Base-by-base conservation (phyloP, 352 stramenopile species). In the Phytophthora melonis region DNA sequence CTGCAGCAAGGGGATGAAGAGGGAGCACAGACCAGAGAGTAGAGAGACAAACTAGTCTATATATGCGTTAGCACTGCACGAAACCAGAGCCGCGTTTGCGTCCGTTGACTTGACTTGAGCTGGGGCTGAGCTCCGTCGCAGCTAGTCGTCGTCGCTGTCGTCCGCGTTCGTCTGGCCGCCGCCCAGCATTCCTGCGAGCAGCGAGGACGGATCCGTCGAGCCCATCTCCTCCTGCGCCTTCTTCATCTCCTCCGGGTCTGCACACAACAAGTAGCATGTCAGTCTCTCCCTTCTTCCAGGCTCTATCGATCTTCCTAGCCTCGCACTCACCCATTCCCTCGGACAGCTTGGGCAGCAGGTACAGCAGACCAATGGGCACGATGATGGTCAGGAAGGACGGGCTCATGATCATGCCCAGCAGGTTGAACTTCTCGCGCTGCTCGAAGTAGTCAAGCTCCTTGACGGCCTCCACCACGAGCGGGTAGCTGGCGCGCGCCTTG, bases 231-330 rank as follows among this genome's bases (percentile, higher is more conserved):
- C 89, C 64, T 96, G 89, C 9, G 87, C 89, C 66, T 94, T 93
- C 79, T 96, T 96, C 78, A 93, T 91, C 58, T 96, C 89, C 49
- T 96, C 89, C 1, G 89, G 89, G 61, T 96, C 89, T 94, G 53
- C 21, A 50, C 36, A 16, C 27, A 74, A 41, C 7, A 63, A 19
- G 32, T 23, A 47, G 52, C 9, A 61, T 16, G 27, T 70, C 45
- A 77, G 27, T 18, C 19, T 25, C 16, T 0, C 21, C 36, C n/a
- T 9, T 11, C 19, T 82, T 36, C 5, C 14, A 43, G 11, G 13
- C 41, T 5, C 18, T 16, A 8, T 16, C 9, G 6, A 14, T 49
- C 41, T 19, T 69, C 58, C 49, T 81, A 13, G 30, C 8, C 1
- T 41, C 27, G 10, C 55, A 83, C 83, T 56, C 55, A 93, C 84